Base-by-base conservation (phyloP, 176 grass and related monocot genomes). In the Phoenix roebelenii region DNA sequence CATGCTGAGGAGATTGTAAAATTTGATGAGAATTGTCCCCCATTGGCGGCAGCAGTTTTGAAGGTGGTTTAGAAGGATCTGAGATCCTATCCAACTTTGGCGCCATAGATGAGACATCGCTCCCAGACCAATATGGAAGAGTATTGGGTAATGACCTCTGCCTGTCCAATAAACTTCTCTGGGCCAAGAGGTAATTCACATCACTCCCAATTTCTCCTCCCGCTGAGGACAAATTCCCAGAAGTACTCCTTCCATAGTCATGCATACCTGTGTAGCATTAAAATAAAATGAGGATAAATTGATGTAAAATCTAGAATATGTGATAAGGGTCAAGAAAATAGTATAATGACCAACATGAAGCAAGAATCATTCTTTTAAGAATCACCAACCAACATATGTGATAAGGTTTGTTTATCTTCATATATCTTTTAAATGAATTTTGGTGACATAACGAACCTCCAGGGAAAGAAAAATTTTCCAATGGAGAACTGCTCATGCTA, bases 101-200 rank as follows among this genome's bases (percentile, higher is more conserved):
- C 49, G 73, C 61, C 54, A 70, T 55, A 54, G 78, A 23, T 76
- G 72, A 48, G 54, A 69, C 69, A 74, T 73, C 69, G 67, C 85
- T 79, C 81, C 57, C 68, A 59, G 91, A 54, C 91, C 91, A 95
- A 80, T 71, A 90, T 35, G 85, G 68, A 76, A 50, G 57, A 78
- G 72, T 9, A 70, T 74, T 89, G 71, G 80, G 49, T 29, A 65
- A 54, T 22, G 94, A 85, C 59, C 70, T 92, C 62, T 99, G 88
- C 58, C 82, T 88, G 71, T 99, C 88, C 79, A 93, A 68, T 56
- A 93, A 78, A 61, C 78, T 76, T 72, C 82, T 80, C 58, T 99
- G 88, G 57, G 76, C 82, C 72, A 86, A 74, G 72, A 99, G 77
- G 66, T 89, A 99, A 70, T 86, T 86, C 67, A 85, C 67, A 64